Evolutionary conservation across 148 eudicot species (phyloP), one percentile per base, ranked within the genome.

Genomic region (Cornus controversa): DNA sequence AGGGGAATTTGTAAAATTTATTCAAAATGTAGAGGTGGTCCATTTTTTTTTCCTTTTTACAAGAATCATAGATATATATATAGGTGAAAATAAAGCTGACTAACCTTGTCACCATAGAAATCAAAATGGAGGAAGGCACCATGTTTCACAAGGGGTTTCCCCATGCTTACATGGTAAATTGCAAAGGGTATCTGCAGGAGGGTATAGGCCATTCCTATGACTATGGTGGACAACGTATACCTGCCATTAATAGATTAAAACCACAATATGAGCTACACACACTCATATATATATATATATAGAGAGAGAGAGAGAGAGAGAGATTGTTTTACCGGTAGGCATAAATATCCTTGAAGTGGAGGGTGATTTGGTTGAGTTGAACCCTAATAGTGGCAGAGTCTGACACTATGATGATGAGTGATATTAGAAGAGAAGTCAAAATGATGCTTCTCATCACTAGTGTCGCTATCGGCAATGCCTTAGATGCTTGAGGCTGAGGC

Each of bases 101-200:
- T 65, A 65, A 65, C 68, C 68, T 65, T 65, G 68, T 65, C 68
- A 11, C 68, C 68, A 26, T 65, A 65, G 57, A 65, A 65, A 26
- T 65, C 68, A 65, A 65, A 65, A 7, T 65, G 29, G 4, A 65
- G 29, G 26, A 65, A 25, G 16, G 0, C 15, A n/a, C 5, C 29
- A 26, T 27, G 28, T 8, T 65, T 65, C 15, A 25, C 8, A 10
- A 65, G 68, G 15, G 11, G 68, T 26, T 65, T 65, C 29, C 68
- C 68, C 25, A 9, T 24, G 10, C 1, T 65, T 8, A 25, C 29
- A 24, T 26, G 13, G 14, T 65, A 25, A 27, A 65, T 65, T 26
- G 68, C 68, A 65, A 65, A 24, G 5, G 68, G 28, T 11, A 65
- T 65, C 25, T 65, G 68, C 68, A 65, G 10, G 10, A 27, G 25